Base-by-base conservation (phyloP, 495 filamentous ascomycete genomes). In the Xylaria intraflava region DNA sequence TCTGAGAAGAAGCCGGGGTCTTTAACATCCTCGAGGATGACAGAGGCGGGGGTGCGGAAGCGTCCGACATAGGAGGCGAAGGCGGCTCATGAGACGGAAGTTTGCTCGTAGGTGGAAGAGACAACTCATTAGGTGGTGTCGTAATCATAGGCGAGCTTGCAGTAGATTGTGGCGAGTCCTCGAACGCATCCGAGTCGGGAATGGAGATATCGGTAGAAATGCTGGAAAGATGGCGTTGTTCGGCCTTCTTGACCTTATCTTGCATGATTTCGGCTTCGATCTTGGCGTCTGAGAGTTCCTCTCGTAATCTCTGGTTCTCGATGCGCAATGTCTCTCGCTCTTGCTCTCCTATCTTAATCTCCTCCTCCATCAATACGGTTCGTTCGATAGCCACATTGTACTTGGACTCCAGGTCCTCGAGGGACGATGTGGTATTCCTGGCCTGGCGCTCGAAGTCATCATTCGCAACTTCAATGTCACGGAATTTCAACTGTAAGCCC, bases 361-460 rank as follows among this genome's bases (percentile, higher is more conserved):
- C 93, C 67, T 95, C 90, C 65, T 98, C 93, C 68, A 95, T 77
- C 80, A 98, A 83, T 29, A 98, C 93, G 14, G 76, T 81, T 49
- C 93, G 77, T 71, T 98, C 93, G 57, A 97, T 94, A 3, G 90
- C 83, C 16, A 92, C 79, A 67, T 96, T 96, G 69, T 90, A 96
- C 66, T 97, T 98, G 49, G 88, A 92, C 69, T 97, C 93, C 66
- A 98, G 72, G 65, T 97, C 93, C 73, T 98, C 94, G 58, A 96
- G 80, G 51, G 92, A 96, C 40, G 92, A 95, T 16, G 86, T 87
- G 16, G 89, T 95, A 62, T 95, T 89, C 53, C 93, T 83, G 53
- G 92, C 90, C 70, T 97, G 90, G 52, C 91, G 84, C 71, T 98
- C 93, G 65, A 90, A 96, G 67, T 98, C 93, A 78, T 98, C 93